Conservation (phyloP, 2,329 filamentous ascomycete genomes). For the Lanzia echinophila region DNA sequence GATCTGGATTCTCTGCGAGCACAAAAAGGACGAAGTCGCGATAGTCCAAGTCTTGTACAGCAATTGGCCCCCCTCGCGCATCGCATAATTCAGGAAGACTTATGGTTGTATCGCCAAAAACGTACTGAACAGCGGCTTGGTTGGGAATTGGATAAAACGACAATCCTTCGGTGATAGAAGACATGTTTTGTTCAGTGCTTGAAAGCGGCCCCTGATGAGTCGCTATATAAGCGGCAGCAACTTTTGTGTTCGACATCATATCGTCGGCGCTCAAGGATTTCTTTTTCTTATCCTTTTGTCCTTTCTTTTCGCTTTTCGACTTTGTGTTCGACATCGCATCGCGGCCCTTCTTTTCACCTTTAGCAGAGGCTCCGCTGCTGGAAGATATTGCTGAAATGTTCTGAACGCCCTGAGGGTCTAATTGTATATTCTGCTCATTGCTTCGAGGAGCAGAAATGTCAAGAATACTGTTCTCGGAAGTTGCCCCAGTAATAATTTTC, state of each 20-base stretch:
- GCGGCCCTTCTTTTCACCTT: too few species aligned
- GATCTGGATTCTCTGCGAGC: conserved; percentile 5
- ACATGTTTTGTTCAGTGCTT: neutral
- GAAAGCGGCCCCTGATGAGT: conserved; percentile 9
- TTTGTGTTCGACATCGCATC: too few species aligned
- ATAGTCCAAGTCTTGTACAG: conserved; percentile 6
- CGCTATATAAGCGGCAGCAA: neutral
- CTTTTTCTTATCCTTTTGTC: neutral
- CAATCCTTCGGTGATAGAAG: neutral
- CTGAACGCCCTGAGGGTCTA: too few species aligned
- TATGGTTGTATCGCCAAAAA: neutral
- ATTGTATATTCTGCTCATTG: too few species aligned
- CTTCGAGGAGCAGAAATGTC: too few species aligned
- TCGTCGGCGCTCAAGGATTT: too few species aligned
- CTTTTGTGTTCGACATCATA: neutral
- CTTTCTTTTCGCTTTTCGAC: neutral
- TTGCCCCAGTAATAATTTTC: too few species aligned
- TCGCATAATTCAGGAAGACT: neutral
- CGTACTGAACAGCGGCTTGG: neutral
- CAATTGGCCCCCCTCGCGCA: conserved; percentile 9
- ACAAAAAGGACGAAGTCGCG: conserved; percentile 5
- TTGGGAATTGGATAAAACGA: conserved; percentile 2
- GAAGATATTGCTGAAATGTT: too few species aligned
- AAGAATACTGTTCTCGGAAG: too few species aligned
- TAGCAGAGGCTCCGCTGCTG: too few species aligned